Evolutionary conservation across 305 asterid species (phyloP).

Genomic region (Striga hermonthica): DNA sequence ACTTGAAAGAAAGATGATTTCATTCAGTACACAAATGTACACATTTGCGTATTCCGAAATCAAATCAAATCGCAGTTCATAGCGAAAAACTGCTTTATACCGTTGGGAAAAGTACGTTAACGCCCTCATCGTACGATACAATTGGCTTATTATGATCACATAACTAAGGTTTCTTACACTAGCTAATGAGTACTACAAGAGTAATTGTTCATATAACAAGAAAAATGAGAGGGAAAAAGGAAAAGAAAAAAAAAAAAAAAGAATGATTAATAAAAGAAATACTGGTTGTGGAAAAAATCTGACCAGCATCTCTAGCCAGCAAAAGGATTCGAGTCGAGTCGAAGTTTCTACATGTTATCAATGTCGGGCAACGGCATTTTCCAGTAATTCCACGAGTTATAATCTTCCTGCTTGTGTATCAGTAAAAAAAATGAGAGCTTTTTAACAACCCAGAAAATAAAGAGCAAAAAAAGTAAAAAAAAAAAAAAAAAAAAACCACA

Average conservation of each 20-base stretch:
- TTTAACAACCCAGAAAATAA: not conserved
- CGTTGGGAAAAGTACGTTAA: slow-evolving; percentile 5
- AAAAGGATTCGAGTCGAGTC: slow-evolving; percentile 5
- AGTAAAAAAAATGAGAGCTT: not conserved
- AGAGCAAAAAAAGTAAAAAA: too few relatives aligned
- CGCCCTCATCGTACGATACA: slow-evolving; percentile 34
- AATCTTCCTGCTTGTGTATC: slow-evolving; percentile 63
- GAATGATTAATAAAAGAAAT: slow-evolving; percentile 32
- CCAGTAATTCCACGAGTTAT: slow-evolving; percentile 91
- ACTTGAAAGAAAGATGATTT: too few relatives aligned
- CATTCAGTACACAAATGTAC: too few relatives aligned
- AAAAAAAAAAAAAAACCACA: not conserved
- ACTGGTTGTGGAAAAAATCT: slow-evolving; percentile 32
- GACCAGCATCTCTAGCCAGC: slow-evolving; percentile 36
- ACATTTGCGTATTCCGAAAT: too few relatives aligned
- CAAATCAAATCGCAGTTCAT: too few relatives aligned
- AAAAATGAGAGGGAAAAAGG: not conserved
- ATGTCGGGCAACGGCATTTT: slow-evolving; percentile 64
- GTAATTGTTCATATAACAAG: slow-evolving; percentile 24
- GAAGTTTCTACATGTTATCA: slow-evolving; percentile 44
- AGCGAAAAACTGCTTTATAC: not conserved
- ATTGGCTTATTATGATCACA: slow-evolving; percentile 35
- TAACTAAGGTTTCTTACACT: slow-evolving; percentile 31
- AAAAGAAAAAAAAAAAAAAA: not conserved
- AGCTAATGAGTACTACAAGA: slow-evolving; percentile 17